A percentile compares a stretch with the other conserved stretches of the same genome.
Evolutionary conservation across 176 grass and related monocot species (phyloP).

Genomic region (Musa itinerans): DNA sequence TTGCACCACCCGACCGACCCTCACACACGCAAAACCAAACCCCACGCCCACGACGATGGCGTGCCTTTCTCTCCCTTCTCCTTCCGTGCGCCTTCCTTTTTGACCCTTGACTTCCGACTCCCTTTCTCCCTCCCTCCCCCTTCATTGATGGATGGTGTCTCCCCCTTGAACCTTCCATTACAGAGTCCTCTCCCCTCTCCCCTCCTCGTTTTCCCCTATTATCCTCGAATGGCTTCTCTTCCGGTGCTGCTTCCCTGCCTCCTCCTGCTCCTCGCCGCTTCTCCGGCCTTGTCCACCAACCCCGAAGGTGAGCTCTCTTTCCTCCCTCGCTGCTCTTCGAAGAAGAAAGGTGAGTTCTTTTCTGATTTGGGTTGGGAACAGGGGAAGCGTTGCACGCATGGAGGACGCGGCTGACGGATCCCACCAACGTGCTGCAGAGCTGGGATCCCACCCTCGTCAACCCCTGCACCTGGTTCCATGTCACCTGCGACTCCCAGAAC

Average conservation of each 20-base stretch:
- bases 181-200: neutral
- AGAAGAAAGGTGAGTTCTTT: neutral
- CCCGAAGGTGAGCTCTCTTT: conserved; percentile 28
- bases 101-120: conserved; percentile 8
- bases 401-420: conserved; percentile 59
- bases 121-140: no score
- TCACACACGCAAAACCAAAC: conserved; percentile 20
- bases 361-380: conserved; percentile 10
- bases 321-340: neutral
- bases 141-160: neutral
- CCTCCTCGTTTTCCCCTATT: neutral
- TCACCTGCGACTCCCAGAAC: conserved; percentile 69
- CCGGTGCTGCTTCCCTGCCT: neutral
- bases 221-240: conserved; percentile 31
- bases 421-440: conserved; percentile 90
- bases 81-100: neutral
- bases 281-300: conserved; percentile 33
- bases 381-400: conserved; percentile 78
- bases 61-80: neutral
- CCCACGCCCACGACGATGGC: conserved; percentile 18
- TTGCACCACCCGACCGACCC: neutral
- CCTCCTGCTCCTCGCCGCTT: conserved; percentile 25
- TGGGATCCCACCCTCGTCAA: conserved; percentile 94
- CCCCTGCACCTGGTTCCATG: conserved; percentile 98
- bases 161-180: neutral